A percentile compares a stretch with the other conserved stretches of the same genome.
Conservation (phyloP, 2,329 filamentous ascomycete species). For the Fusarium papillatum region DNA sequence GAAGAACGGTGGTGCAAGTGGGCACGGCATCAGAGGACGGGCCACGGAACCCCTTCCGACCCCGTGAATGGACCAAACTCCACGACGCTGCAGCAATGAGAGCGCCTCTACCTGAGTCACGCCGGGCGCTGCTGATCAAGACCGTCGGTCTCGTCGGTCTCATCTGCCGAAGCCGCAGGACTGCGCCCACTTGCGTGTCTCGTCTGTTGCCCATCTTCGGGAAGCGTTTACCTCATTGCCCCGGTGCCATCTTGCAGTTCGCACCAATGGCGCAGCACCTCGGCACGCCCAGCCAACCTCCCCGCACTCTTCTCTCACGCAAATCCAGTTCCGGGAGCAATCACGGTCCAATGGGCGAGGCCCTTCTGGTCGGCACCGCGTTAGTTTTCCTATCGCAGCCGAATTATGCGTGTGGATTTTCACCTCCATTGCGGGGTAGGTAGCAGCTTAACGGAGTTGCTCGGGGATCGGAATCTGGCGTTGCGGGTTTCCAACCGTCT, state of each 20-base stretch:
- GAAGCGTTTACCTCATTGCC: constrained; percentile 18
- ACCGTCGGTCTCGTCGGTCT: constrained; percentile 34
- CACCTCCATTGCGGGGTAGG: constrained; percentile 46
- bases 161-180: constrained; percentile 36
- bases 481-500: constrained; percentile 35
- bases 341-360: constrained; percentile 32
- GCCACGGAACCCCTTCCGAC: constrained; percentile 31
- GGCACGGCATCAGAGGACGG: constrained; percentile 25
- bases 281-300: constrained; percentile 35
- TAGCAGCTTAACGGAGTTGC: constrained; percentile 38
- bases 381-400: constrained; percentile 42
- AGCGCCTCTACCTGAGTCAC: constrained; percentile 30
- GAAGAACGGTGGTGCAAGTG: constrained; percentile 15
- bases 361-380: constrained; percentile 26
- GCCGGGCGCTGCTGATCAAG: constrained; percentile 17
- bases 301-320: constrained; percentile 28
- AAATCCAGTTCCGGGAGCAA: constrained; percentile 17
- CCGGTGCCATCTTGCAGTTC: constrained; percentile 21
- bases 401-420: constrained; percentile 38
- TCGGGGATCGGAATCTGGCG: constrained; percentile 47
- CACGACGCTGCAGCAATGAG: background rate
- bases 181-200: constrained; percentile 21
- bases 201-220: constrained; percentile 24
- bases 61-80: constrained; percentile 12
- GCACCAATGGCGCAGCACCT: constrained; percentile 42